Percentiles rank a stretch among this genome's conserved stretches.
Evolutionary conservation across 169 alveolate genomes (phyloP).

Genomic region (Cryptosporidium ubiquitum): DNA sequence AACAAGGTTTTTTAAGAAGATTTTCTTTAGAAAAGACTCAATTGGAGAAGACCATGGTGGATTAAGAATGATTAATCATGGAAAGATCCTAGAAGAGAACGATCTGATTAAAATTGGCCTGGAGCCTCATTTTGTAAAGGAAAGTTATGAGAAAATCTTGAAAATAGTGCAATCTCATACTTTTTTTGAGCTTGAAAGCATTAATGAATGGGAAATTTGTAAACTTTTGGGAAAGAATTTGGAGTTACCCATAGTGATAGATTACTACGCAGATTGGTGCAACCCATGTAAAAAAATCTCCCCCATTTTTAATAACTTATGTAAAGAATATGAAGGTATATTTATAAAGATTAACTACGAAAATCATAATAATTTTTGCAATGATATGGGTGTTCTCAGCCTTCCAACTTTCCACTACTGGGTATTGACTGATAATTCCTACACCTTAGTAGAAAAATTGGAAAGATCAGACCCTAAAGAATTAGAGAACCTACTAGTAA

Average conservation of each 20-base stretch:
- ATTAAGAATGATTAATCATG: not conserved
- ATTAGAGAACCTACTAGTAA: constrained; percentile 12
- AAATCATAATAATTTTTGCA: not conserved
- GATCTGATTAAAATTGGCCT: not conserved
- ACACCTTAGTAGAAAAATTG: not conserved
- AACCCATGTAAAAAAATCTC: constrained; percentile 60
- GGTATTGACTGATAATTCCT: not conserved
- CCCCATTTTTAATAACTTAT: not conserved
- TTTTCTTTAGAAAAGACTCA: not conserved
- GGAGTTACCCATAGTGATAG: constrained; percentile 39
- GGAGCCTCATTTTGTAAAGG: not conserved
- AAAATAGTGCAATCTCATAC: not conserved
- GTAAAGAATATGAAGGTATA: constrained; percentile 36
- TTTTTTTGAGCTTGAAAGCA: constrained; percentile 20
- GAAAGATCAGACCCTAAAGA: constrained; percentile 28
- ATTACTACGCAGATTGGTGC: constrained; percentile 63
- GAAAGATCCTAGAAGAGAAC: constrained; percentile 1
- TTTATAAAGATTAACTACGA: constrained; percentile 37
- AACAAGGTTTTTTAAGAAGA: not conserved
- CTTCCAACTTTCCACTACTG: constrained; percentile 66
- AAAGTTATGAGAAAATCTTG: not conserved
- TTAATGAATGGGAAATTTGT: constrained; percentile 45
- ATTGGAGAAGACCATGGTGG: not conserved
- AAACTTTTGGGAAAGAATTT: constrained; percentile 20
- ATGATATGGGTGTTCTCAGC: constrained; percentile 12